Evolutionary conservation across 139 green algal species (phyloP), one percentile per base, ranked within the genome.

Genomic region (Haematococcus sp.): DNA sequence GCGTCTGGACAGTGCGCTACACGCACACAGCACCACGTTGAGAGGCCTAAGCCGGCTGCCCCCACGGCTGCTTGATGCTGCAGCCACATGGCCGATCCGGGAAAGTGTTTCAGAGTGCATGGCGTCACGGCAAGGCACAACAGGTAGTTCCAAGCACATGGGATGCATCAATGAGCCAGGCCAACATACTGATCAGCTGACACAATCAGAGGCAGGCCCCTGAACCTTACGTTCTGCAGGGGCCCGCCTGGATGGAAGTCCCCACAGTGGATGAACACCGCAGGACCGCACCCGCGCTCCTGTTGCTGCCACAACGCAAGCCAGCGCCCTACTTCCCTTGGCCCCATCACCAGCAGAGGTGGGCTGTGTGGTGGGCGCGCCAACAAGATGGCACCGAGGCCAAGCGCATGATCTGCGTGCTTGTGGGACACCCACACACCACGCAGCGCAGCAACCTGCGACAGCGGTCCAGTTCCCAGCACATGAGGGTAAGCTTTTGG

Each of bases 391-490:
- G 52, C 79, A 0, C 74, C 58, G 54, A 93, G 76, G 1, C 90
- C 90, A 19, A 93, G 77, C 56, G 87, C 66, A 73, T 94, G 90
- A 70, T 94, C 90, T 22, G 91, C 90, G 69, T 97, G 92, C 64
- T 90, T 88, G 84, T 97, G 92, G 3, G 88, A 94, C 2, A 97
- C 68, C 92, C 91, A 96, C 30, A 97, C 76, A 35, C 71, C 67
- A 2, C 71, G 65, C 52, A 70, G 33, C 63, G 20, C 63, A 59
- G 35, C 63, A 58, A 25, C 40, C 40, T 49, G 40, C 40, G n/a
- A n/a, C n/a, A n/a, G n/a, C n/a, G n/a, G n/a, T n/a, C n/a, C n/a
- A n/a, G n/a, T n/a, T n/a, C n/a, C n/a, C n/a, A n/a, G n/a, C n/a
- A n/a, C n/a, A n/a, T n/a, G n/a, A n/a, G n/a, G n/a, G n/a, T n/a